Base-by-base conservation (phyloP, 2,329 filamentous ascomycete genomes). In the Talaromyces sp. region DNA sequence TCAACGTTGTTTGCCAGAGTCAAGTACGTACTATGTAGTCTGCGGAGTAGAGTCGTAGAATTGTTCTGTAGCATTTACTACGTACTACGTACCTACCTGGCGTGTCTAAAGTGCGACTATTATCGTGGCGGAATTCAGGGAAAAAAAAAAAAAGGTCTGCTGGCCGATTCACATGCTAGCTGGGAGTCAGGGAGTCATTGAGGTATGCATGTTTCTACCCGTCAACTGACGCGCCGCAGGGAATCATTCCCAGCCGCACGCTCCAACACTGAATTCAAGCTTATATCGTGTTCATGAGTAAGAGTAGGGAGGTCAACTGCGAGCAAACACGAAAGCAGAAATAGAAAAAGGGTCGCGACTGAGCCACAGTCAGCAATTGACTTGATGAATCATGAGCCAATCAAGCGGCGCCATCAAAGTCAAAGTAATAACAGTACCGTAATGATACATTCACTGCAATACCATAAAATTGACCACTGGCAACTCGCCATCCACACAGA, bases 351-450 rank as follows among this genome's bases (percentile, higher is more conserved):
- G 55, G 6, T 58, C 39, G 55, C 39, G 37, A 42, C 55, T 44
- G 39, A 58, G 55, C 55, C 55, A 58, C 55, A 58, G 55, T 42
- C 37, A 58, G 55, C 55, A 44, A 58, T 58, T 42, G 33, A 58
- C 55, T 18, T 18, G 55, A 25, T 5, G 14, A 37, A 31, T 37
- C 31, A 6, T 11, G n/a, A 16, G 18, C 50, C 50, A 54, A 35
- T 37, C 9, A 54, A 18, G 23, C 5, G n/a, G 31, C 31, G 35
- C 25, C 35, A 28, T 42, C 11, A 57, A 57, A 40, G 54, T 40
- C 23, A 28, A 40, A 57, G 50, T 55, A 55, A 55, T 55, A 21
- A 55, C 21, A 55, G 28, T 21, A 35, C 28, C 40, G 54, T 28
- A 57, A 57, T 54, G 18, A 33, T 16, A 57, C 54, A 23, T 52